Conservation (phyloP, 2,329 filamentous ascomycete genomes). For the Thyridium curvatum region DNA sequence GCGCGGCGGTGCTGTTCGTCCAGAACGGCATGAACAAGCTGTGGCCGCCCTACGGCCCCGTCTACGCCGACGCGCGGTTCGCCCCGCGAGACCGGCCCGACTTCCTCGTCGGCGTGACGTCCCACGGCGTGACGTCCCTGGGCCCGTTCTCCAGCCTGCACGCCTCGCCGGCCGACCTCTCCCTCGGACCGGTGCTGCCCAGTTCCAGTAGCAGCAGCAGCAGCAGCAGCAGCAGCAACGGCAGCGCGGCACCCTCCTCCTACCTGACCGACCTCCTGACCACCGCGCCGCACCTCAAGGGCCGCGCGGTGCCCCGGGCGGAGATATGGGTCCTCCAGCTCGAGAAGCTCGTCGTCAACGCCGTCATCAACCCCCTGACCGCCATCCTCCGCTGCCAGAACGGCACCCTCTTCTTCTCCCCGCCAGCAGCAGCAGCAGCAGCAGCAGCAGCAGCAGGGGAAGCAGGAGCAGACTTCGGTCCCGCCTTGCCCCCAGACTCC, state of each 20-base stretch:
- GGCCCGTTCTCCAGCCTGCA: conserved; percentile 46
- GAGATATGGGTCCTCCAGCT: conserved; percentile 61
- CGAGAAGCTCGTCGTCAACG: conserved; percentile 79
- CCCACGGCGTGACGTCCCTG: conserved; percentile 47
- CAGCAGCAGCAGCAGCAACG: not conserved
- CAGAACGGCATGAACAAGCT: conserved; percentile 81
- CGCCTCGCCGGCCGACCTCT: conserved; percentile 40
- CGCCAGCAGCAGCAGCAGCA: conserved; percentile 10
- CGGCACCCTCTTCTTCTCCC: conserved; percentile 63
- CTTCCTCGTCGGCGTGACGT: conserved; percentile 64
- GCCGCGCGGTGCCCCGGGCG: conserved; percentile 26
- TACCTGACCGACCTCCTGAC: conserved; percentile 38
- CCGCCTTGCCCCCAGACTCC: no score
- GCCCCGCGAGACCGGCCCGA: conserved; percentile 41
- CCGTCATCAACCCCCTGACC: conserved; percentile 79
- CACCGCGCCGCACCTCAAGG: conserved; percentile 34
- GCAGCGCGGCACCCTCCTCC: conserved; percentile 8
- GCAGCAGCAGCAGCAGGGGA: no score
- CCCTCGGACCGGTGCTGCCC: conserved; percentile 38
- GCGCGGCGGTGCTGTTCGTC: conserved; percentile 72
- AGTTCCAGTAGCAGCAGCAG: conserved; percentile 8
- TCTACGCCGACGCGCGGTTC: conserved; percentile 36
- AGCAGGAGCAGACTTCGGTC: no score
- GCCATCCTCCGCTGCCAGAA: conserved; percentile 72
- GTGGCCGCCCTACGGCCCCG: conserved; percentile 44